A percentile compares a stretch with the other conserved stretches of the same genome.
These are phyloP conservation scores for Dioscorea zingiberensis DNA, from an alignment of 106 monocot genomes.

Conservation along the genomic window DNA sequence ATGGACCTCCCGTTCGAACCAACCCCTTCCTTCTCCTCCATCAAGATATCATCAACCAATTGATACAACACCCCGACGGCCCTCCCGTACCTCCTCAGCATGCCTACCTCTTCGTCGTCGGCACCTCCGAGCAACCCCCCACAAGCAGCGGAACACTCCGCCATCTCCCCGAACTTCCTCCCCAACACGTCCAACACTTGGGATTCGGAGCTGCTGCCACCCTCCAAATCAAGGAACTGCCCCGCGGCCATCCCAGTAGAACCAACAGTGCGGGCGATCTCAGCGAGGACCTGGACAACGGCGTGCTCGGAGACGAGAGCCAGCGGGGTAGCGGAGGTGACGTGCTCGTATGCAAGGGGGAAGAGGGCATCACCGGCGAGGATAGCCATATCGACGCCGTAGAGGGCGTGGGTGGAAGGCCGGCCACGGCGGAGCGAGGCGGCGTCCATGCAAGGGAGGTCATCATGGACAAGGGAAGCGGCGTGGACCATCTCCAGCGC, in stretches of 20 bases:
- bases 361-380: conserved; percentile 85
- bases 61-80: conserved; percentile 63
- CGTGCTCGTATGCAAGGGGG: conserved; percentile 52
- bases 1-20: conserved; percentile 11
- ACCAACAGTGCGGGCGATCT: conserved; percentile 73
- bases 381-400: conserved; percentile 53
- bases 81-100: conserved; percentile 64
- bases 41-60: conserved; percentile 63
- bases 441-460: conserved; percentile 86
- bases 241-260: conserved; percentile 77
- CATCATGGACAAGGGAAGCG: conserved; percentile 87
- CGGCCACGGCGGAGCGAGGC: conserved; percentile 53
- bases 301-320: conserved; percentile 24
- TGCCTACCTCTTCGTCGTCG: conserved; percentile 32
- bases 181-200: conserved; percentile 36
- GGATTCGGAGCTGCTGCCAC: conserved; percentile 4
- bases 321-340: conserved; percentile 34
- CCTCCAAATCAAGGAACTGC: conserved; percentile 63
- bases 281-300: conserved; percentile 43
- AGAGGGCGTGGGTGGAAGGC: conserved; percentile 56
- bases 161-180: conserved; percentile 87
- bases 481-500: conserved; percentile 91
- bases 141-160: conserved; percentile 72
- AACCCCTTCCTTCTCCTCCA: conserved; percentile 28
- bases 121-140: conserved; percentile 67